These are phyloP conservation scores for Lyophyllum semitale DNA, from an alignment of 768 basidiomycete genomes.

Conservation along the genomic window DNA sequence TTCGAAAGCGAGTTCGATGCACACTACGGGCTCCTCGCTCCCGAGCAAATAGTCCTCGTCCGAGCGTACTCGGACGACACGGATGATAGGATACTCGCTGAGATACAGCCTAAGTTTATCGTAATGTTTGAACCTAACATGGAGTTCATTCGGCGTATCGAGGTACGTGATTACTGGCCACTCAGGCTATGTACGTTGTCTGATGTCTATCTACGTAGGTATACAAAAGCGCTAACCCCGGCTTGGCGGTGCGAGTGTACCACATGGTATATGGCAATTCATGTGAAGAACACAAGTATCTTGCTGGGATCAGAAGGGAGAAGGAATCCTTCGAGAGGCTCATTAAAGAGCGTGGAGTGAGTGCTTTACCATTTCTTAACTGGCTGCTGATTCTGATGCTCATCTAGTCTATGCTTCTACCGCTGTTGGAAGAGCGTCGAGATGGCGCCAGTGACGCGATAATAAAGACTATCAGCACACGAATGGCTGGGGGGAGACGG, in stretches of 20 bases:
- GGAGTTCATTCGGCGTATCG: conserved; percentile 89
- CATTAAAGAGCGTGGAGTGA: conserved; percentile 88
- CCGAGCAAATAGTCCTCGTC: conserved; percentile 82
- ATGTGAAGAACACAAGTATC: conserved; percentile 94
- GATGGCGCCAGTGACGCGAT: conserved; percentile 53
- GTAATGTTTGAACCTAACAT: conserved; percentile 95
- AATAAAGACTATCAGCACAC: conserved; percentile 80
- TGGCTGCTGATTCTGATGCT: neutral
- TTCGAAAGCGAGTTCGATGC: conserved; percentile 66
- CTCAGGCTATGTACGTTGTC: neutral
- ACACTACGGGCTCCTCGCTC: conserved; percentile 76
- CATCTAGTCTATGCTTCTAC: conserved; percentile 83
- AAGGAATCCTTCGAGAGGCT: conserved; percentile 92
- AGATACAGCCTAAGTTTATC: conserved; percentile 88
- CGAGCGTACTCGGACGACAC: conserved; percentile 90
- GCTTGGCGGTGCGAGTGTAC: conserved; percentile 84
- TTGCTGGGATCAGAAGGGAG: conserved; percentile 85
- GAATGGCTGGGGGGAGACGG: conserved; percentile 84
- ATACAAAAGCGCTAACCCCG: conserved; percentile 83
- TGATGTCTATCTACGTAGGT: conserved; percentile 48
- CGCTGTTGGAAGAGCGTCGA: conserved; percentile 67
- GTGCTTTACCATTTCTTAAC: conserved; percentile 28
- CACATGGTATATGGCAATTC: conserved; percentile 95
- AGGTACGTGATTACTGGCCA: conserved; percentile 50
- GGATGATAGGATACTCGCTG: conserved; percentile 85